Evolutionary conservation across 2,329 filamentous ascomycete genomes (phyloP), one percentile per base, ranked within the genome.

Genomic region (Xylaria digitata): DNA sequence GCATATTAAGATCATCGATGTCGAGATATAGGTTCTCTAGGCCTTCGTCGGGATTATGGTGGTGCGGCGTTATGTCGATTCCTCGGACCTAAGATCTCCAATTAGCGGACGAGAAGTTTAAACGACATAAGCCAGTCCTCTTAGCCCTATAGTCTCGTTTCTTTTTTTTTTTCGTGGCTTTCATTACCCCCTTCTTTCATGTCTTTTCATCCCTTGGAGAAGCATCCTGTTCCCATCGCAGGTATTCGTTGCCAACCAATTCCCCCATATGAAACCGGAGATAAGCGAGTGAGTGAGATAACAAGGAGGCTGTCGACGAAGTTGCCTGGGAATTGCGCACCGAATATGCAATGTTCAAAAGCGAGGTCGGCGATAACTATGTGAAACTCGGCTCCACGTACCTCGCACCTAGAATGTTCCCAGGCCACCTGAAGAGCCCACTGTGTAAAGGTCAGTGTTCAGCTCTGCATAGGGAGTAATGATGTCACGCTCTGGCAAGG

Each of bases 361-460:
- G 32, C 26, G 26, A 52, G 32, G 40, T 32, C 23, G 32, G 34
- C 45, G 26, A 15, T 34, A 34, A 4, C 42, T 11, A 52, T n/a
- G 17, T 23, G 54, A 61, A 67, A 62, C n/a, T n/a, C 26, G 26
- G 26, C 26, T 40, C 56, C 68, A 77, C 75, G 48, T 71, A 92
- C 91, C 82, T 92, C 85, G 75, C 88, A 90, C 67, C 83, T 79
- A 55, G 89, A 89, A 78, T 90, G 82, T 68, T 85, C 81, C 74
- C 87, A 84, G 53, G 91, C 91, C 59, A 91, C 88, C 26, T 90
- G 89, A 40, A 87, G 80, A 23, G 90, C 90, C 91, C 91, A 94
- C 54, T 74, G 58, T 48, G 45, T 48, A 61, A 21, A 62, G 54
- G 61, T 70, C 60, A 71, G 60, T 57, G 13, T 61, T 62, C 23